These are phyloP conservation scores for Bryum argenteum DNA, from an alignment of 225 moss, liverwort and hornwort species.

Conservation along the genomic window DNA sequence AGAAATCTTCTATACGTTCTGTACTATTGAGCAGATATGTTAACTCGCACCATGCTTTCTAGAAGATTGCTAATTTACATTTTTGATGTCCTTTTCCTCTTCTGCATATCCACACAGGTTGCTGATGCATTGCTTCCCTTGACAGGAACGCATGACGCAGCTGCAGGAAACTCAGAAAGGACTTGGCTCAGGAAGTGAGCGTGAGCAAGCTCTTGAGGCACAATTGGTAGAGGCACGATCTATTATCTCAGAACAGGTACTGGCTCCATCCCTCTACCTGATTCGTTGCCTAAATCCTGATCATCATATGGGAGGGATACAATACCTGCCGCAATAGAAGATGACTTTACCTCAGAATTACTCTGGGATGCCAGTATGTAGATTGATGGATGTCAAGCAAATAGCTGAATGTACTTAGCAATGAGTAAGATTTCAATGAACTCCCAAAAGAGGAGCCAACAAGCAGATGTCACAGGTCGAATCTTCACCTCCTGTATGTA, in stretches of 20 bases:
- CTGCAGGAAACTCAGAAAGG: conserved; percentile 69
- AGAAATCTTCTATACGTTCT: conserved; percentile 2
- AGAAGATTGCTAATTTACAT: background rate
- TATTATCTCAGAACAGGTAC: conserved; percentile 71
- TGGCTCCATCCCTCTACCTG: background rate
- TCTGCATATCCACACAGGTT: background rate
- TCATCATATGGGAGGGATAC: background rate
- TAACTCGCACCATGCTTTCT: too few species aligned
- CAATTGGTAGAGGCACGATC: conserved; percentile 75
- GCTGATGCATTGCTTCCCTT: conserved; percentile 2
- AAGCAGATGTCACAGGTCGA: background rate
- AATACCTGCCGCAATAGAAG: background rate
- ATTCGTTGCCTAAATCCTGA: background rate
- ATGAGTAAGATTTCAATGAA: background rate
- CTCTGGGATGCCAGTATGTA: background rate
- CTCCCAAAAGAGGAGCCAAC: background rate
- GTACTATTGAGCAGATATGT: background rate
- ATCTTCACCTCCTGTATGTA: background rate
- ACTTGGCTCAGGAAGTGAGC: conserved; percentile 45
- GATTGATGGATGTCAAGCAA: background rate
- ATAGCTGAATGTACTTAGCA: background rate
- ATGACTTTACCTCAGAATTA: background rate
- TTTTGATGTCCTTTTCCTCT: background rate
- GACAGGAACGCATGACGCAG: conserved; percentile 79
- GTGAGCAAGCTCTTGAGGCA: conserved; percentile 70